phyloP scores from a whole-genome alignment of 345 rosid species.

The Litchi chinensis region DNA sequence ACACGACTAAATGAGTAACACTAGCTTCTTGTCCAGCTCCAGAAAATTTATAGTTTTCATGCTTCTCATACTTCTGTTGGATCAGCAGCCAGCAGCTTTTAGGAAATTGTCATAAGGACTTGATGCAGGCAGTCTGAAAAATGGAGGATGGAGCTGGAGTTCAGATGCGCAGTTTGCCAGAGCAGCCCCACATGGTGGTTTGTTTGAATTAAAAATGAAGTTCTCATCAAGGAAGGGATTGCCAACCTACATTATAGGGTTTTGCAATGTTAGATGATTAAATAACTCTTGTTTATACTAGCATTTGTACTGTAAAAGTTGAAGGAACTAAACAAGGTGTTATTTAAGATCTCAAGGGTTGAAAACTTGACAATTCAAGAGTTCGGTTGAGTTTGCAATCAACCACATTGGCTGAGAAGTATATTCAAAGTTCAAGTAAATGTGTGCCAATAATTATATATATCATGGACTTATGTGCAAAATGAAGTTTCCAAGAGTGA shows the following conservation, averaged over 20 bases:
- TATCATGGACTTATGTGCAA: background rate
- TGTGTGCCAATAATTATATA: background rate
- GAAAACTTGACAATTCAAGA: background rate
- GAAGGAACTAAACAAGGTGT: background rate
- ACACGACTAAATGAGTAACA: background rate
- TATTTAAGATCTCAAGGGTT: background rate
- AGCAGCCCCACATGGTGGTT: slow-evolving; percentile 12
- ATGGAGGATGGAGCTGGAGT: slow-evolving; percentile 43
- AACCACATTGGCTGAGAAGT: background rate
- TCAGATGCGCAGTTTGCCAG: slow-evolving; percentile 44
- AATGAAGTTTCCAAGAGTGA: background rate
- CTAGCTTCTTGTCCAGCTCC: background rate
- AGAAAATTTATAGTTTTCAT: background rate
- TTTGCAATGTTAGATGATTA: slow-evolving; percentile 7
- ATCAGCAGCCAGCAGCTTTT: slow-evolving; percentile 84
- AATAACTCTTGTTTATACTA: background rate
- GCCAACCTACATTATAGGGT: slow-evolving; percentile 49
- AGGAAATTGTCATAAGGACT: slow-evolving; percentile 72
- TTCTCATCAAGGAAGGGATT: slow-evolving; percentile 49
- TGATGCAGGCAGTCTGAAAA: slow-evolving; percentile 57
- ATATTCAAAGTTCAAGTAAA: background rate
- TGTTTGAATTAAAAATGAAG: slow-evolving; percentile 24
- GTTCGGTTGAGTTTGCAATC: background rate
- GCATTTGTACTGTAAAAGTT: background rate
- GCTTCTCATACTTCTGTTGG: background rate